Base-by-base conservation (phyloP, 2,329 filamentous ascomycete genomes). In the Colletotrichum zoysiae region DNA sequence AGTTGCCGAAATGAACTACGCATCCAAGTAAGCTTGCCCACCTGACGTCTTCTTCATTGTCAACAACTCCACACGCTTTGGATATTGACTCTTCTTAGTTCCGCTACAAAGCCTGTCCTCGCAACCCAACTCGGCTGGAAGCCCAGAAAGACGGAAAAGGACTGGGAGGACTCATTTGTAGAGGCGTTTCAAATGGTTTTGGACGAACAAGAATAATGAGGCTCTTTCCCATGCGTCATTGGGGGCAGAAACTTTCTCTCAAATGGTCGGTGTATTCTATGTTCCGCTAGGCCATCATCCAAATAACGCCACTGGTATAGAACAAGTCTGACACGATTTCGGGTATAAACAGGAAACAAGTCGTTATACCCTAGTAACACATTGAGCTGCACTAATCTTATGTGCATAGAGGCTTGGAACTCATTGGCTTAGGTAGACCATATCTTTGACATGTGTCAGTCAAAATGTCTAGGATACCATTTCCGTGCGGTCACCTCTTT, bases 121-220 rank as follows among this genome's bases (percentile, higher is more conserved):
- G 76, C 75, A 16, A 74, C 67, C 7, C 64, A 75, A 12, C 63
- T 81, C 16, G 79, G 81, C 0, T 82, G 80, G 81, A 77, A 76
- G 73, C 80, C 79, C 0, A 76, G 46, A 26, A 77, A 77, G 69
- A 80, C 77, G 2, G 76, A 78, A 40, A 68, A 76, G 20, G 78
- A 77, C 58, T 79, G 75, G 66, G 61, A 75, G 51, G 68, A 53
- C 18, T 76, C 75, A 2, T 78, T 78, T 20, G 35, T 48, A 4
- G 74, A 76, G 40, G 74, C 65, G 1, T 69, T 71, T 9, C 59
- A 64, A 30, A 69, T 69, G 65, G 55, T 69, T 2, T 42, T 71
- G 14, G 16, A 64, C 5, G 69, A 69, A 18, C 40, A 59, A 7
- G 40, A 46, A 16, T 9, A 53, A 38, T 35, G 20, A 20, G 2